Base-by-base conservation (phyloP, 306 rosid genomes). In the Elaeagnus macrophylla region DNA sequence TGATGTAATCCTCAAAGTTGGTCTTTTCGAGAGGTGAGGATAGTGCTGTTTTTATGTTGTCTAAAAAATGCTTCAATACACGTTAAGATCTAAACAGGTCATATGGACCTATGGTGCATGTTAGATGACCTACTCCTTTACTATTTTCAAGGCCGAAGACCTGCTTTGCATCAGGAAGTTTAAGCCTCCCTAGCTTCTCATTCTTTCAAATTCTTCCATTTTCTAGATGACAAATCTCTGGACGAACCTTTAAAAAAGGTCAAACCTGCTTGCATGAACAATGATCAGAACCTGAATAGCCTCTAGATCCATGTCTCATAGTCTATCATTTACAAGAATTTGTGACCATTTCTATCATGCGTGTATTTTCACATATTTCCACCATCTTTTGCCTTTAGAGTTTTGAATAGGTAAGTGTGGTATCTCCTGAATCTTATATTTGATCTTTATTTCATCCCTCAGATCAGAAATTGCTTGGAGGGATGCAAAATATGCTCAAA, bases 391-490 rank as follows among this genome's bases (percentile, higher is more conserved):
- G 12, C 5, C 12, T 60, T 45, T 32, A 38, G 64, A 48, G 55
- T 53, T 51, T 66, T 39, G 63, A 48, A 44, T 61, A 57, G n/a
- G 1, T 13, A 9, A 58, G 17, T 32, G 45, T 55, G 57, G 60
- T 53, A 62, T 39, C 44, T 15, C 35, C 40, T 51, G 38, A 52
- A 37, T 54, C 54, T 62, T 19, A 43, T 50, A 38, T 39, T 58
- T 50, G 50, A 67, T 69, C 14, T 52, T 8, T 64, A 65, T 10
- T 61, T 60, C 64, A 54, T 67, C 62, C 50, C 62, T 71, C 81
- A 88, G 96, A 76, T 84, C 96, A 52, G 96, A 88, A 78, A 88
- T 88, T 67, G 96, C 96, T 63, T 88, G 96, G 96, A 77, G 96
- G 72, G 96, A 88, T 76, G 96, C 96, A 11, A 88, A 84, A 61